phyloP scores from a whole-genome alignment of 257 asterid genomes.

The Jacaranda copaia region DNA sequence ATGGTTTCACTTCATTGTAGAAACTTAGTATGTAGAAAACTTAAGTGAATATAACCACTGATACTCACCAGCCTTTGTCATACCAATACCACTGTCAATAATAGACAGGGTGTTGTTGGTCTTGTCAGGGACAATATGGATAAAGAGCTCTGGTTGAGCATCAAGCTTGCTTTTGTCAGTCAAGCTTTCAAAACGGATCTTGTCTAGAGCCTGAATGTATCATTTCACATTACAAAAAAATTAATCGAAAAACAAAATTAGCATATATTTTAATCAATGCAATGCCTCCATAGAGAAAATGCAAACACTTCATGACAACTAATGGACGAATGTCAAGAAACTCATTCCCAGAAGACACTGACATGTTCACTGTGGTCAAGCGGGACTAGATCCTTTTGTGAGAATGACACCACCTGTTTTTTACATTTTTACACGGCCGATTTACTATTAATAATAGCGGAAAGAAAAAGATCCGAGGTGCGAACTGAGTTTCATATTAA shows the following conservation, averaged over 20 bases:
- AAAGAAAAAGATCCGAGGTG: no score
- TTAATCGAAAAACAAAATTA: no score
- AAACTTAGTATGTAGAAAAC: no score
- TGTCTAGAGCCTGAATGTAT: slow-evolving; percentile 57
- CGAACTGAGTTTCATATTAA: not conserved
- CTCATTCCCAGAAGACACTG: no score
- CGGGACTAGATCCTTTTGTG: not conserved
- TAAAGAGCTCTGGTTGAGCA: slow-evolving; percentile 64
- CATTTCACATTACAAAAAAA: not conserved
- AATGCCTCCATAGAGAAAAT: not conserved
- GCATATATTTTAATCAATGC: no score
- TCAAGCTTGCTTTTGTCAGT: slow-evolving; percentile 74
- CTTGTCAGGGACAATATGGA: slow-evolving; percentile 66
- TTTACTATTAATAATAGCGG: no score
- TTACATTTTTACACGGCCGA: no score
- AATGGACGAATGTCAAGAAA: not conserved
- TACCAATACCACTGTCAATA: slow-evolving; percentile 67
- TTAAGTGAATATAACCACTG: not conserved
- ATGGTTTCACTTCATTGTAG: no score
- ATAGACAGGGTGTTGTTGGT: slow-evolving; percentile 59
- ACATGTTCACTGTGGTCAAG: not conserved
- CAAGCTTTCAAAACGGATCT: slow-evolving; percentile 64
- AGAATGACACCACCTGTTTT: not conserved
- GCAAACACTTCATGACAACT: not conserved
- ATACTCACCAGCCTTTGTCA: slow-evolving; percentile 72